Percentiles rank a stretch among this genome's conserved stretches.
These are phyloP conservation scores for Amorphotheca resinae DNA, from an alignment of 495 filamentous ascomycete genomes.

Conservation along the genomic window DNA sequence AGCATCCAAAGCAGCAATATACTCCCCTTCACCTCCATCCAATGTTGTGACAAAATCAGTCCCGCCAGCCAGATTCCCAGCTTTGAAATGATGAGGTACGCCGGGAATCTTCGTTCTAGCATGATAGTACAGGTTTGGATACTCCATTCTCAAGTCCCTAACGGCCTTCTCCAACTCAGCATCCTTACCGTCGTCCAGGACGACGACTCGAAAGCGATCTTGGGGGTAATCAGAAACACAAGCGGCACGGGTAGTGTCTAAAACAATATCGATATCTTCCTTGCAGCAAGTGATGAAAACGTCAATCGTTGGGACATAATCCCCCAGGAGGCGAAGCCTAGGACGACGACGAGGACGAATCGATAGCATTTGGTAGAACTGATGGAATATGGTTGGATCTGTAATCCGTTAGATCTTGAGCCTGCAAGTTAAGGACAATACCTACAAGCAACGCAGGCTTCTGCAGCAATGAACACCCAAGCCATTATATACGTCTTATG, in stretches of 20 bases:
- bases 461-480: slow-evolving; percentile 15
- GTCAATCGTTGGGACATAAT: slow-evolving; percentile 36
- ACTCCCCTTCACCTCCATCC: slow-evolving; percentile 31
- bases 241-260: slow-evolving; percentile 39
- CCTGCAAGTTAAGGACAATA: neutral
- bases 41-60: slow-evolving; percentile 26
- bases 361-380: slow-evolving; percentile 17
- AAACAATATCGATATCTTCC: slow-evolving; percentile 39
- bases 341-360: slow-evolving; percentile 22
- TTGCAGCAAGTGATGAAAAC: slow-evolving; percentile 39
- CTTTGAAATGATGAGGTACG: slow-evolving; percentile 41
- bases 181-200: slow-evolving; percentile 38
- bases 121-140: slow-evolving; percentile 34
- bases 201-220: slow-evolving; percentile 35
- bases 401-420: neutral
- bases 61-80: slow-evolving; percentile 41
- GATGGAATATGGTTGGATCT: slow-evolving; percentile 16
- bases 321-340: slow-evolving; percentile 30
- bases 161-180: slow-evolving; percentile 25
- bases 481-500: slow-evolving; percentile 15
- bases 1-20: slow-evolving; percentile 39
- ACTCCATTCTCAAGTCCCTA: slow-evolving; percentile 15
- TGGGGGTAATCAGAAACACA: slow-evolving; percentile 36
- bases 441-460: slow-evolving; percentile 14
- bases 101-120: slow-evolving; percentile 30